Evolutionary conservation across 441 rosid species (phyloP).

Genomic region (California macrophylla): DNA sequence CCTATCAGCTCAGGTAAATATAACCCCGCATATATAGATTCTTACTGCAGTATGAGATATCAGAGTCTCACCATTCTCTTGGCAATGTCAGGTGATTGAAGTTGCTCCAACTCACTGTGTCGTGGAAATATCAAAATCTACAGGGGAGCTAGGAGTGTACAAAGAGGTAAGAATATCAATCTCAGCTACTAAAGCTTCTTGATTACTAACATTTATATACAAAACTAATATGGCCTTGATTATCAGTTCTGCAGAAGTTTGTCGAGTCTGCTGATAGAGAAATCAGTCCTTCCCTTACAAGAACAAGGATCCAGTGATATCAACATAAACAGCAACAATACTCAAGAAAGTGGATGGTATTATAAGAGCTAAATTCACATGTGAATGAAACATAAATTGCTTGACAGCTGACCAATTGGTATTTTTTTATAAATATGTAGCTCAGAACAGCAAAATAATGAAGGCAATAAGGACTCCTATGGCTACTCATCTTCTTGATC

Average conservation of each 20-base stretch:
- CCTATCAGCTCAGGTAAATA: conserved; percentile 69
- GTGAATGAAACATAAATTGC: conserved; percentile 2
- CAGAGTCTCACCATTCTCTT: background rate
- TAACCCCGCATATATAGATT: background rate
- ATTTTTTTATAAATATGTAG: conserved; percentile 28
- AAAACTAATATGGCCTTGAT: conserved; percentile 16
- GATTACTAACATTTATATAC: conserved; percentile 5
- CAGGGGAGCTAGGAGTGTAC: conserved; percentile 55
- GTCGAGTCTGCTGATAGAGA: conserved; percentile 47
- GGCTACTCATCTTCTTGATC: conserved; percentile 23
- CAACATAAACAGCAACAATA: conserved; percentile 11
- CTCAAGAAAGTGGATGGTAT: conserved; percentile 32
- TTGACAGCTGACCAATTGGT: conserved; percentile 12
- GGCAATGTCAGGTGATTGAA: conserved; percentile 42
- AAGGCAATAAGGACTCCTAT: conserved; percentile 13
- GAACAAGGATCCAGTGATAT: conserved; percentile 17
- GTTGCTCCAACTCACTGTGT: conserved; percentile 83
- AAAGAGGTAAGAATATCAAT: conserved; percentile 40
- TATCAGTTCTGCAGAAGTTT: conserved; percentile 78
- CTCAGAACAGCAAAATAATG: conserved; percentile 22
- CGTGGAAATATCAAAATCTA: conserved; percentile 71
- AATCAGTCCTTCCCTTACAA: conserved; percentile 29
- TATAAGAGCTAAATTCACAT: background rate
- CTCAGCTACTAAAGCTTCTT: background rate
- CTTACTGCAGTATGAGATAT: conserved; percentile 11